phyloP scores from a whole-genome alignment of 495 filamentous ascomycete genomes.

The Apiosordaria backusii region DNA sequence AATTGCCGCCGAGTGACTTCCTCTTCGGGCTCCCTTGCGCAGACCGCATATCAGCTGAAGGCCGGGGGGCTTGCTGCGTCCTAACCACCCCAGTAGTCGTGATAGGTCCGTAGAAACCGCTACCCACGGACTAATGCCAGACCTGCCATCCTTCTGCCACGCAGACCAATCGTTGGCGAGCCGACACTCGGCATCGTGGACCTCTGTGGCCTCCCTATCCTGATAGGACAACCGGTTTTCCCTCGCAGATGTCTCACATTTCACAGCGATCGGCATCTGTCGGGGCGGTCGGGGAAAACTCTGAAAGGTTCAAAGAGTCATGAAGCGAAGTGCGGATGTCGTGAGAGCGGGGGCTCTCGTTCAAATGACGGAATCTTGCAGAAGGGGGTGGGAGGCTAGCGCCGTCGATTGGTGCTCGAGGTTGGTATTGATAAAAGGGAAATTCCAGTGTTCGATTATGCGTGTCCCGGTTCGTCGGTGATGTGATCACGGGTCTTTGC shows the following conservation, averaged over 20 bases:
- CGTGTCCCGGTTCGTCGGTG: neutral
- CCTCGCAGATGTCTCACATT: neutral
- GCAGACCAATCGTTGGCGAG: neutral
- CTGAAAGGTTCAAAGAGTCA: neutral
- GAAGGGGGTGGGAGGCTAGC: neutral
- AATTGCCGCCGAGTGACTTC: conserved; percentile 9
- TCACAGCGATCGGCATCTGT: neutral
- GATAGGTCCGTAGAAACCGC: conserved; percentile 6
- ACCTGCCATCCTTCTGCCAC: neutral
- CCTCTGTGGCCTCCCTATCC: neutral
- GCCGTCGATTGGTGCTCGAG: neutral
- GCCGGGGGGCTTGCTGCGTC: neutral
- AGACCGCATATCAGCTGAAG: conserved; percentile 17
- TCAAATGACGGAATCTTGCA: conserved; percentile 6
- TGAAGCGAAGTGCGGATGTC: neutral
- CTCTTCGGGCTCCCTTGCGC: conserved; percentile 14
- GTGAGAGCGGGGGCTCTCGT: neutral
- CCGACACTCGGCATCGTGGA: neutral
- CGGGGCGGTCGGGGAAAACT: neutral
- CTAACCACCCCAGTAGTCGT: neutral
- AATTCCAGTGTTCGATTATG: neutral
- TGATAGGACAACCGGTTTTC: neutral
- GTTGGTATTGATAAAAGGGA: neutral
- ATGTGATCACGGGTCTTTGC: neutral
- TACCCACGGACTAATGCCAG: neutral